phyloP scores from a whole-genome alignment of 208 protist species.

The Leishmania tropica region DNA sequence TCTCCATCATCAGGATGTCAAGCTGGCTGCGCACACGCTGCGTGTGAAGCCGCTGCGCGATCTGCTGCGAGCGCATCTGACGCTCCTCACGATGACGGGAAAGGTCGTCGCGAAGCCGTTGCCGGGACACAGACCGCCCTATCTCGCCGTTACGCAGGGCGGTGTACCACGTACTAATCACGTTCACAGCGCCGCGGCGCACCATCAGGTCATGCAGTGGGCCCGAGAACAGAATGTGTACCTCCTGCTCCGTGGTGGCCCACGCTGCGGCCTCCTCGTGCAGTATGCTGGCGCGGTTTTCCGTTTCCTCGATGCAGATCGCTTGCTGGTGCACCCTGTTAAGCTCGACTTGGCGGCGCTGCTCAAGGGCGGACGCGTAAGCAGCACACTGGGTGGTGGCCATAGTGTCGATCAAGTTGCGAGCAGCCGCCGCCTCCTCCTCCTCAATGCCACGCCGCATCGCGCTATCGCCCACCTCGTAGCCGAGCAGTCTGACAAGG shows the following conservation, averaged over 20 bases:
- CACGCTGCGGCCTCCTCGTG: slow-evolving; percentile 17
- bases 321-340: slow-evolving; percentile 15
- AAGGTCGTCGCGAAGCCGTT: slow-evolving; percentile 17
- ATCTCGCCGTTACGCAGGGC: slow-evolving; percentile 21
- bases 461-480: slow-evolving; percentile 9
- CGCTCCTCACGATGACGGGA: slow-evolving; percentile 21
- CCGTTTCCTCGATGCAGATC: slow-evolving; percentile 18
- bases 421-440: slow-evolving; percentile 17
- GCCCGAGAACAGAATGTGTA: slow-evolving; percentile 13
- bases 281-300: slow-evolving; percentile 21
- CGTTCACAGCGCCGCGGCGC: slow-evolving; percentile 19
- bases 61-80: slow-evolving; percentile 10
- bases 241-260: slow-evolving; percentile 12
- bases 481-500: slow-evolving; percentile 11
- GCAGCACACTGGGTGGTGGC: slow-evolving; percentile 12
- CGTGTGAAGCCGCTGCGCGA: slow-evolving; percentile 26
- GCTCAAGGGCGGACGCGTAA: slow-evolving; percentile 6
- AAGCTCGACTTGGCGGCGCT: slow-evolving; percentile 7
- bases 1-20: slow-evolving; percentile 27
- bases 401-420: slow-evolving; percentile 8
- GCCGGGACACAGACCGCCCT: slow-evolving; percentile 21
- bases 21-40: slow-evolving; percentile 30
- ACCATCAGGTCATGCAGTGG: slow-evolving; percentile 26
- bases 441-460: slow-evolving; percentile 14
- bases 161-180: slow-evolving; percentile 24